Evolutionary conservation across 2,329 filamentous ascomycete genomes (phyloP), one percentile per base, ranked within the genome.

Genomic region (Colletotrichum abscissum): DNA sequence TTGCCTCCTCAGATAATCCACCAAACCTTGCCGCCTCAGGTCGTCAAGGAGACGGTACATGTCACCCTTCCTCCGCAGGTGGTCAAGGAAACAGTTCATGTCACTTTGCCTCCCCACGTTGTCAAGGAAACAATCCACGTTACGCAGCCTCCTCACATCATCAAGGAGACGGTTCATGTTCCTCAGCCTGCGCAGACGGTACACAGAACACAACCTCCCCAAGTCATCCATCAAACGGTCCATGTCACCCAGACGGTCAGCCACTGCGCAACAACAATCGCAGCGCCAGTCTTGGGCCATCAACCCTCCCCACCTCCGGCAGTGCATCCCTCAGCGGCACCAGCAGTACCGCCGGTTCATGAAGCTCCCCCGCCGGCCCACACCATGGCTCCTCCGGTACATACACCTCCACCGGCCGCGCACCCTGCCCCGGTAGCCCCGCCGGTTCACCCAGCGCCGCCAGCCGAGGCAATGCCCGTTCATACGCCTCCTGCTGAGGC

Each of bases 1-100:
- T 12, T 28, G 4, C 58, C 58, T 5, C 59, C 38, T 2, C 24
- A 57, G 14, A 65, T 68, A 19, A 54, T 74, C 58, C 28, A 66
- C 19, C 55, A 73, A 46, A 66, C 55, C 8, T 24, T 58, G 22
- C 42, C 62, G 26, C 56, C 52, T 42, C 38, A 66, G 28, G 26
- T 55, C 5, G 30, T 59, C n/a, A 16, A 57, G 42, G 33, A 67
- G 28, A 66, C 63, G 6, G 42, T 63, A 24, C 49, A 66, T 22
- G 55, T 67, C 12, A 60, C 38, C 54, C n/a, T 59, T 8, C 58
- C 69, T 8, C 57, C 69, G 8, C 49, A 66, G 22, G 60, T 63
- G 4, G 71, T 73, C 35, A 67, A 72, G 54, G 67, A 73, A 67
- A 70, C 66, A 5, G 63, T 71, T 5, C 67, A 69, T 58, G 63